Percentiles rank a stretch among this genome's conserved stretches.
These are phyloP conservation scores for Tubosaeta sp. DNA, from an alignment of 768 basidiomycete species.

Conservation along the genomic window DNA sequence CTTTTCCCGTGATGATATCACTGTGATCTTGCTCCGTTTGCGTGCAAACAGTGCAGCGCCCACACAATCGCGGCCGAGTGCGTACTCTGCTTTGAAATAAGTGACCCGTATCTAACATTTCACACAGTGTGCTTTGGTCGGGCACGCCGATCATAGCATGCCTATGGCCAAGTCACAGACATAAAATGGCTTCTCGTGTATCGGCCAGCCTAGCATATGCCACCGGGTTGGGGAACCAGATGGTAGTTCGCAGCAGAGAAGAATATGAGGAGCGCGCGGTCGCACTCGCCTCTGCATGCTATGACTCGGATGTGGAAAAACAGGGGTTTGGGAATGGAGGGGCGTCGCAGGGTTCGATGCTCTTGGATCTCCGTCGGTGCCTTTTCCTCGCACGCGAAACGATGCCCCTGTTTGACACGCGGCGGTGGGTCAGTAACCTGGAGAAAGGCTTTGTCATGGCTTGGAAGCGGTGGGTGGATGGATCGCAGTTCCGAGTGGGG, in stretches of 20 bases:
- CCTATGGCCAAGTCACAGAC: slow-evolving; percentile 38
- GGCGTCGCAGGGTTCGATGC: slow-evolving; percentile 27
- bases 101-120: slow-evolving; percentile 1
- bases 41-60: slow-evolving; percentile 41
- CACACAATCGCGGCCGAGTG: slow-evolving; percentile 50
- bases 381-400: slow-evolving; percentile 39
- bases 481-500: slow-evolving; percentile 31
- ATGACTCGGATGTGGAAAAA: slow-evolving; percentile 11
- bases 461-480: slow-evolving; percentile 48
- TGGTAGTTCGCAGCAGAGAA: slow-evolving; percentile 40
- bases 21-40: background rate
- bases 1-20: background rate
- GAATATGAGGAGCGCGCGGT: slow-evolving; percentile 48
- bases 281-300: slow-evolving; percentile 31
- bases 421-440: slow-evolving; percentile 43
- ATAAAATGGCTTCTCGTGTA: slow-evolving; percentile 51
- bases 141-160: slow-evolving; percentile 49
- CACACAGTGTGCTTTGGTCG: slow-evolving; percentile 43
- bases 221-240: slow-evolving; percentile 44
- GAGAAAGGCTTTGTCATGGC: slow-evolving; percentile 42
- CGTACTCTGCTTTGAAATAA: slow-evolving; percentile 11
- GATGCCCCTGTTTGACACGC: slow-evolving; percentile 47
- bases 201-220: slow-evolving; percentile 45
- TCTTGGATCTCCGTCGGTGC: slow-evolving; percentile 37
- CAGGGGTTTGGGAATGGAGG: slow-evolving; percentile 1